phyloP scores from a whole-genome alignment of 345 rosid species.

The Luvunga scandens region DNA sequence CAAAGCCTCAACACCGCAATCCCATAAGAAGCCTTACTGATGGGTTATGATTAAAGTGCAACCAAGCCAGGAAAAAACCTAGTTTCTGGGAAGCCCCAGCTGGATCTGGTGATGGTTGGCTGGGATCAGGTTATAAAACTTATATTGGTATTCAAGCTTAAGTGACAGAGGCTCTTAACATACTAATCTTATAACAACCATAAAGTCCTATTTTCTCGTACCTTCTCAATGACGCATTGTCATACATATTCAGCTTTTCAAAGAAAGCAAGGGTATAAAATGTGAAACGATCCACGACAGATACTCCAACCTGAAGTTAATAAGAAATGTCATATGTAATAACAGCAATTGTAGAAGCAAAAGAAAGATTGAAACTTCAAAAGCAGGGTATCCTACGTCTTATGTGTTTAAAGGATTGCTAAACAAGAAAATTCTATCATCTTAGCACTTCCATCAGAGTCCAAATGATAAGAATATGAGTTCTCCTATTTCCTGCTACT shows the following conservation, averaged over 20 bases:
- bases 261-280: conserved; percentile 92
- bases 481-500: conserved; percentile 97
- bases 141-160: background rate
- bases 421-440: conserved; percentile 2
- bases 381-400: background rate
- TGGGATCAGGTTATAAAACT: background rate
- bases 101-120: background rate
- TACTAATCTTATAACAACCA: background rate
- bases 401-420: conserved; percentile 5
- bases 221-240: conserved; percentile 91
- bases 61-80: background rate
- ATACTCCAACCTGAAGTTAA: conserved; percentile 78
- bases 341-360: conserved; percentile 8
- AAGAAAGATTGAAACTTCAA: background rate
- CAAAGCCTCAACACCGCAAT: too few relatives aligned
- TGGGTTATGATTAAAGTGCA: background rate
- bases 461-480: conserved; percentile 98
- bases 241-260: conserved; percentile 86
- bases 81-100: background rate
- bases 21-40: too few relatives aligned
- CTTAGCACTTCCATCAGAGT: conserved; percentile 71
- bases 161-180: background rate
- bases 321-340: conserved; percentile 6
- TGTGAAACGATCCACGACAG: conserved; percentile 95
- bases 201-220: conserved; percentile 18